Percentiles rank a stretch among this genome's conserved stretches.
Evolutionary conservation across 2,329 filamentous ascomycete genomes (phyloP).

Genomic region (Nothophaeocryptopus gaeumannii): DNA sequence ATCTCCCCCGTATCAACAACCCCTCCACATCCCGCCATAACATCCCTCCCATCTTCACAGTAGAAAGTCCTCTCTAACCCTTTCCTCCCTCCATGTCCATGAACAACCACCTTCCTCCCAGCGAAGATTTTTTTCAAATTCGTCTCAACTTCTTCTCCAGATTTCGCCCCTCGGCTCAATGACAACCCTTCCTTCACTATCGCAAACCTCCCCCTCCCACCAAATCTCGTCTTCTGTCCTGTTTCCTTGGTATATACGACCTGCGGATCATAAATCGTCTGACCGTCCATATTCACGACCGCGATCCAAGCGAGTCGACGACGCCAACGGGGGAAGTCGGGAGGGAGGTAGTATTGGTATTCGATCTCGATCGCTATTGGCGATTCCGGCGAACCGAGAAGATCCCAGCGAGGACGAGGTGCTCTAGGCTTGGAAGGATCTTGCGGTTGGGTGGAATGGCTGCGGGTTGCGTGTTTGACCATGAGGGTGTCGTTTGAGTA

Average conservation of each 20-base stretch:
- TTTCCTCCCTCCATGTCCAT: not conserved
- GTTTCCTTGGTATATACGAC: constrained; percentile 10
- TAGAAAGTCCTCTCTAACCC: too few relatives aligned
- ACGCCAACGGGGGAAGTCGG: not conserved
- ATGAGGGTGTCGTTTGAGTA: not conserved
- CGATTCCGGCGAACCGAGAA: constrained; percentile 2
- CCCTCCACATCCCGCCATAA: not conserved
- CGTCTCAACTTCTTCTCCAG: constrained; percentile 6
- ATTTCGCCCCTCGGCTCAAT: constrained; percentile 4
- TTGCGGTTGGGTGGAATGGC: not conserved
- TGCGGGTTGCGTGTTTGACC: not conserved
- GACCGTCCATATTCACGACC: constrained; percentile 9
- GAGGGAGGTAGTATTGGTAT: constrained; percentile 6
- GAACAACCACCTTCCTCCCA: constrained; percentile 7
- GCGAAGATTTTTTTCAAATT: constrained; percentile 6
- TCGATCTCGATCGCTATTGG: constrained; percentile 11
- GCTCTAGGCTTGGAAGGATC: constrained; percentile 1
- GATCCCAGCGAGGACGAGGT: constrained; percentile 6
- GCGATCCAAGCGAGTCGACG: constrained; percentile 6
- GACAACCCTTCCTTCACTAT: constrained; percentile 6
- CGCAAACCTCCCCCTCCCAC: constrained; percentile 2
- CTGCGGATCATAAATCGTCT: constrained; percentile 7
- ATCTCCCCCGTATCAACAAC: constrained; percentile 2
- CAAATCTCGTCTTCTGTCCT: constrained; percentile 4
- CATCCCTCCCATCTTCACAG: too few relatives aligned